Evolutionary conservation across 78 protist species (phyloP).

Genomic region (Chrysochromulina parva): DNA sequence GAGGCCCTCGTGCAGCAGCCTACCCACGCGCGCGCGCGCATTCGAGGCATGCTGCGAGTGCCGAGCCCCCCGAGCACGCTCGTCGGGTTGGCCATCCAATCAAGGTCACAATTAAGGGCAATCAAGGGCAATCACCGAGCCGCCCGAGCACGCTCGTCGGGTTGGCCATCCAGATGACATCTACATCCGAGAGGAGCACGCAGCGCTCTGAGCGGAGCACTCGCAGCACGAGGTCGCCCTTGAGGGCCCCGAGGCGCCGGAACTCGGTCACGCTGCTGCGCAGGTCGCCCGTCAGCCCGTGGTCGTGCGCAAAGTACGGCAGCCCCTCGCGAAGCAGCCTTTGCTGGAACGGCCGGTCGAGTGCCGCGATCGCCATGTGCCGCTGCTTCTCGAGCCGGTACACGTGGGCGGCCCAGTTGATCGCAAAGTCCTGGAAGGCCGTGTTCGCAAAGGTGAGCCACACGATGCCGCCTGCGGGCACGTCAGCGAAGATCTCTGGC

Average conservation of each 20-base stretch:
- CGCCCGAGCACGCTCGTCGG: neutral
- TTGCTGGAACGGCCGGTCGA: neutral
- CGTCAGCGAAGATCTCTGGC: neutral
- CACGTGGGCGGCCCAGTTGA: slow-evolving; percentile 9
- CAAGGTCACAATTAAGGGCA: neutral
- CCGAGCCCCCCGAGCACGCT: neutral
- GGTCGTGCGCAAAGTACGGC: neutral
- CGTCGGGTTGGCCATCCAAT: neutral
- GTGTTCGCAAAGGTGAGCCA: neutral
- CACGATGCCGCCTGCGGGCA: neutral
- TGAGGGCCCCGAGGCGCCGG: neutral
- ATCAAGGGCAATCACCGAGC: neutral
- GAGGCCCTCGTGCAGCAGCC: no score
- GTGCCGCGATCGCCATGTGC: neutral
- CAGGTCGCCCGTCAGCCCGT: neutral
- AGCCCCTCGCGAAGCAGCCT: neutral
- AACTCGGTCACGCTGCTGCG: neutral
- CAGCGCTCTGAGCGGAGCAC: neutral
- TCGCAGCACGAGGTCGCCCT: neutral
- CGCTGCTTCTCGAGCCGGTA: neutral
- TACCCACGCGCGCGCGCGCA: no score
- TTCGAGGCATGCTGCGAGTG: no score
- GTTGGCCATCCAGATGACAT: neutral
- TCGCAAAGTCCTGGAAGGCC: neutral
- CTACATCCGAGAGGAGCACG: slow-evolving; percentile 14